These are phyloP conservation scores for Bertia moriformis DNA, from an alignment of 2,329 filamentous ascomycete species.

Conservation along the genomic window DNA sequence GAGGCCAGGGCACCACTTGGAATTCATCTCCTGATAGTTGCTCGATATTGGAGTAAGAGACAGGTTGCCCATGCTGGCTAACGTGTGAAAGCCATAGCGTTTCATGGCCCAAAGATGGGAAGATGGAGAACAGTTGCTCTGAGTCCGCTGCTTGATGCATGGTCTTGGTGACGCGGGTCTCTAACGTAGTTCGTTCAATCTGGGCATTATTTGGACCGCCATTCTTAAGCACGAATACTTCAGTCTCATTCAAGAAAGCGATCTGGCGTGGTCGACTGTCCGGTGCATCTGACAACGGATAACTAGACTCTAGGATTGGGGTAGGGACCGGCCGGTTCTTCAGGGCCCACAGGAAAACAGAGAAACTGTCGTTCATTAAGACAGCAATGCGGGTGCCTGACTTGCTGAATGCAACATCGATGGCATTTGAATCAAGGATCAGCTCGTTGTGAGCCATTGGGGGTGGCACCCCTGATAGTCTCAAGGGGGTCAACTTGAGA, in stretches of 20 bases:
- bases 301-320: constrained; percentile 24
- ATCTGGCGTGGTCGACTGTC: constrained; percentile 10
- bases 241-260: constrained; percentile 11
- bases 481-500: constrained; percentile 74
- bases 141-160: constrained; percentile 14
- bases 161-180: constrained; percentile 13
- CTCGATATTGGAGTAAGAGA: constrained; percentile 15
- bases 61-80: constrained; percentile 8
- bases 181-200: constrained; percentile 10
- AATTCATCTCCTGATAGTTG: constrained; percentile 6
- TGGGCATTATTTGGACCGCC: constrained; percentile 11
- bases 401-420: constrained; percentile 63
- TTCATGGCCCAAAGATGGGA: constrained; percentile 15
- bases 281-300: constrained; percentile 18
- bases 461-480: constrained; percentile 73
- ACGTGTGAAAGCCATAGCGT: constrained; percentile 19
- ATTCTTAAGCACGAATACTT: constrained; percentile 19
- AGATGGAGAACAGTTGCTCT: constrained; percentile 19
- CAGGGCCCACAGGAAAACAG: constrained; percentile 56
- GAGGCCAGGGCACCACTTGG: constrained; percentile 10
- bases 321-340: constrained; percentile 32
- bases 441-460: constrained; percentile 81
- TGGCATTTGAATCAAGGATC: constrained; percentile 39
- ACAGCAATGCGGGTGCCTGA: constrained; percentile 55
- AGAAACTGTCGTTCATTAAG: constrained; percentile 51